These are phyloP conservation scores for Musa troglodytarum DNA, from an alignment of 176 grass and related monocot genomes.

Conservation along the genomic window DNA sequence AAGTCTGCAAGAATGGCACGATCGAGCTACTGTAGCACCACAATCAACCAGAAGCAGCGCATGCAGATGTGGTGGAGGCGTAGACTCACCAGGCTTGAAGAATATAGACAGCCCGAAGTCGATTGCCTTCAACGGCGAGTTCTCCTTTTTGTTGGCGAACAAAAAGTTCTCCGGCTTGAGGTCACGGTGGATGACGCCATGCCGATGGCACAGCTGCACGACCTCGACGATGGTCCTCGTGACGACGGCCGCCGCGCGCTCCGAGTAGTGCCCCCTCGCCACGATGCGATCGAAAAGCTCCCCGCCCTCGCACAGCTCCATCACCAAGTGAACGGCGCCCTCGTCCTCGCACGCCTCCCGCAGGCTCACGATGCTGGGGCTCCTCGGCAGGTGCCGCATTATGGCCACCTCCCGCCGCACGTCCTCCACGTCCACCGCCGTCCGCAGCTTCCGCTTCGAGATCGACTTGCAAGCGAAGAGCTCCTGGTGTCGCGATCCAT, in stretches of 20 bases:
- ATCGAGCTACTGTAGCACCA: neutral
- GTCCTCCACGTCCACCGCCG: slow-evolving; percentile 91
- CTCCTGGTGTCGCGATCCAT: slow-evolving; percentile 82
- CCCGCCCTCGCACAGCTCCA: slow-evolving; percentile 99
- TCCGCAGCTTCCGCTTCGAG: slow-evolving; percentile 94
- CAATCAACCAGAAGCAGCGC: neutral
- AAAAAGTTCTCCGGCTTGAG: slow-evolving; percentile 98
- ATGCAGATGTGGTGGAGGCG: neutral
- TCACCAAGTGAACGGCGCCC: slow-evolving; percentile 84
- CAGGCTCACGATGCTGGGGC: slow-evolving; percentile 60
- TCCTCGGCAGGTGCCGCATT: slow-evolving; percentile 89
- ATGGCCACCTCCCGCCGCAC: slow-evolving; percentile 95
- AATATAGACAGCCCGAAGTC: slow-evolving; percentile 98
- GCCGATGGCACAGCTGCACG: slow-evolving; percentile 89
- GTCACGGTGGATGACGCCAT: slow-evolving; percentile 93
- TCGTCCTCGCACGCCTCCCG: slow-evolving; percentile 97
- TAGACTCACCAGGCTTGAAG: slow-evolving; percentile 80
- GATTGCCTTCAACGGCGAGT: slow-evolving; percentile 90
- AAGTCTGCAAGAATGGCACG: neutral
- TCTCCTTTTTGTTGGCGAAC: slow-evolving; percentile 96
- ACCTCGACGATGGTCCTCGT: slow-evolving; percentile 88
- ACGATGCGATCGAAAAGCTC: slow-evolving; percentile 99
- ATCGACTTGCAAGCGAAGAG: slow-evolving; percentile 97
- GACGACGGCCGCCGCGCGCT: slow-evolving; percentile 74
- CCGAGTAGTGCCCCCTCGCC: slow-evolving; percentile 83